Evolutionary conservation across 495 filamentous ascomycete genomes (phyloP).

Genomic region (Annulohypoxylon nitens): DNA sequence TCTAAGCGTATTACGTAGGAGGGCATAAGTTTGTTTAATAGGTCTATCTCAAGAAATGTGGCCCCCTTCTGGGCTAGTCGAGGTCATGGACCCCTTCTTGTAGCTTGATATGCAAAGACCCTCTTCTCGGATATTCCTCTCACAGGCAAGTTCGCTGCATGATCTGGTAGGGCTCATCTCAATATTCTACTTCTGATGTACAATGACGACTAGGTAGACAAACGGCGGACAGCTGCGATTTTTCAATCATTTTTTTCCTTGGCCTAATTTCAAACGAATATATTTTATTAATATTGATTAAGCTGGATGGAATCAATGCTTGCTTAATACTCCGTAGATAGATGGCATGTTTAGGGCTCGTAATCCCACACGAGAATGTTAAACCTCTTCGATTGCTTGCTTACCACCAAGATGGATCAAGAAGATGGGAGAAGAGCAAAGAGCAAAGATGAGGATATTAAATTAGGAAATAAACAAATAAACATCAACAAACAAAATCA

Average conservation of each 20-base stretch:
- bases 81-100: slow-evolving; percentile 34
- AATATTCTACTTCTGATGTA: slow-evolving; percentile 27
- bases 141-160: slow-evolving; percentile 40
- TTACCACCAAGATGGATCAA: not conserved
- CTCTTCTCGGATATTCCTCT: slow-evolving; percentile 42
- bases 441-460: slow-evolving; percentile 5
- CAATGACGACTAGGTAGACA: slow-evolving; percentile 23
- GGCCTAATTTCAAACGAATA: slow-evolving; percentile 11
- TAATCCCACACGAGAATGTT: slow-evolving; percentile 1
- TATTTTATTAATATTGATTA: slow-evolving; percentile 25
- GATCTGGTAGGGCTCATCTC: slow-evolving; percentile 45
- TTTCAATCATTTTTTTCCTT: slow-evolving; percentile 10
- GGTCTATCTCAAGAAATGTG: slow-evolving; percentile 47
- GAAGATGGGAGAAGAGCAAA: not conserved
- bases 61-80: slow-evolving; percentile 33
- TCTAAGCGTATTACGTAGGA: slow-evolving; percentile 40
- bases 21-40: slow-evolving; percentile 47
- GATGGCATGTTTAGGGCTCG: not conserved
- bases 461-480: slow-evolving; percentile 32
- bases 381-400: not conserved
- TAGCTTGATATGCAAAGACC: slow-evolving; percentile 41
- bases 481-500: slow-evolving; percentile 37
- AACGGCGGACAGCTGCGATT: slow-evolving; percentile 25
- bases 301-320: slow-evolving; percentile 18
- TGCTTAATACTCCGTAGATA: slow-evolving; percentile 20